A percentile compares a stretch with the other conserved stretches of the same genome.
phyloP scores from a whole-genome alignment of 345 rosid genomes.

The Hibiscus mutabilis region DNA sequence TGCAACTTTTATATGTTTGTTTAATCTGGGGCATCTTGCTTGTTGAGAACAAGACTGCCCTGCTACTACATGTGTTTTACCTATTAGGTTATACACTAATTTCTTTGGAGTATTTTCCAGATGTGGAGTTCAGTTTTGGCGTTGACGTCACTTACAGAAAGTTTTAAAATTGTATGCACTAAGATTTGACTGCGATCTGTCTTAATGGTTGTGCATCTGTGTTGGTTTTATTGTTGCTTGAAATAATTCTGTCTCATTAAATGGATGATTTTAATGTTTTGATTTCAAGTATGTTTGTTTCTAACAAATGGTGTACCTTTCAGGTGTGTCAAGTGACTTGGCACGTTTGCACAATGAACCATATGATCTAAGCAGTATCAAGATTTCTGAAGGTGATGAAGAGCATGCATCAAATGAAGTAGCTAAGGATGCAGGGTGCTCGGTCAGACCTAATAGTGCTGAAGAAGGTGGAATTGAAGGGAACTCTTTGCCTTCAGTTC shows the following conservation, averaged over 20 bases:
- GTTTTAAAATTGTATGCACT: background rate
- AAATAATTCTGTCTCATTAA: background rate
- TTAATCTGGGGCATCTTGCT: background rate
- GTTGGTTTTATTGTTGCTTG: constrained; percentile 4
- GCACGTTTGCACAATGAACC: constrained; percentile 44
- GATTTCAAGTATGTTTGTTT: background rate
- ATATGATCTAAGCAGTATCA: constrained; percentile 57
- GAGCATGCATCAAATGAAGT: constrained; percentile 31
- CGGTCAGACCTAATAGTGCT: constrained; percentile 22
- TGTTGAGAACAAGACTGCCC: background rate
- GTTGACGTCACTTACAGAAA: background rate
- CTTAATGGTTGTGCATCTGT: background rate
- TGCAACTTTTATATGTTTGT: background rate
- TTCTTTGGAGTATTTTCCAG: background rate
- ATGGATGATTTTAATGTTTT: background rate
- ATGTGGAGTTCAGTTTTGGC: background rate
- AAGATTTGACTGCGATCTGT: background rate
- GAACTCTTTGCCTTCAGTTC: constrained; percentile 14
- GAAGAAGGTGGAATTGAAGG: constrained; percentile 34
- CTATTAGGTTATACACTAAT: background rate
- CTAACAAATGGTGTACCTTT: constrained; percentile 17
- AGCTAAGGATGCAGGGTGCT: constrained; percentile 30
- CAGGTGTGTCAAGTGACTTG: constrained; percentile 72
- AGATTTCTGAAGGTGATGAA: constrained; percentile 38
- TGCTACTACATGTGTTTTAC: background rate